Conservation (phyloP, 257 asterid genomes). For the Solanum arcanum region DNA sequence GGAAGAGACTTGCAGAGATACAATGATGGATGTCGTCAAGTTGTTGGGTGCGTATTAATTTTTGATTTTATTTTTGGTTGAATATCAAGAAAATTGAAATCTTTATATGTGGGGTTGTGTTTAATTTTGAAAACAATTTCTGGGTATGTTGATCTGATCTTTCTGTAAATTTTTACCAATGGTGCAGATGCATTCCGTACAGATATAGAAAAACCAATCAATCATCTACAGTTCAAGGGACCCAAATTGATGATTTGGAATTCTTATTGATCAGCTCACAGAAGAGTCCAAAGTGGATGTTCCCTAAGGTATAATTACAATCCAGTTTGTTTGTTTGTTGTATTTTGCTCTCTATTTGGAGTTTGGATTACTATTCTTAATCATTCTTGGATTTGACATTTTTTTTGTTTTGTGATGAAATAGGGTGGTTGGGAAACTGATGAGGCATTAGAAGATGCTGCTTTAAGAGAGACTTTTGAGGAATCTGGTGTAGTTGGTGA, state of each 20-base stretch:
- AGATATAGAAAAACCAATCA: conserved; percentile 32
- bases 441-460: conserved; percentile 76
- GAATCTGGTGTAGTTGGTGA: conserved; percentile 82
- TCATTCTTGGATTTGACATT: conserved; percentile 11
- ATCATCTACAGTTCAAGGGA: conserved; percentile 17
- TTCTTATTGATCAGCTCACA: conserved; percentile 86
- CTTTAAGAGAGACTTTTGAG: conserved; percentile 73
- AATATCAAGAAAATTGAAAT: background rate
- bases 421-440: conserved; percentile 98
- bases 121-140: background rate
- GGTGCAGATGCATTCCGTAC: conserved; percentile 86
- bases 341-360: background rate
- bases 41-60: conserved; percentile 60
- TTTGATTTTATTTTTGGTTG: background rate
- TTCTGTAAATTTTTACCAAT: background rate
- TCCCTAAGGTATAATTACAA: conserved; percentile 65
- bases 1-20: conserved; percentile 72
- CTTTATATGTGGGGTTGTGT: background rate
- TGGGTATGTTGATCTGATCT: background rate
- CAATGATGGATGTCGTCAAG: conserved; percentile 58
- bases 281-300: conserved; percentile 82
- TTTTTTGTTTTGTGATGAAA: conserved; percentile 1
- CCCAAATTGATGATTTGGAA: conserved; percentile 53
- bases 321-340: background rate
- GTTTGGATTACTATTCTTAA: background rate